Percentiles rank a stretch among this genome's conserved stretches.
phyloP scores from a whole-genome alignment of 2,329 filamentous ascomycete species.

The Pyricularia grisea region DNA sequence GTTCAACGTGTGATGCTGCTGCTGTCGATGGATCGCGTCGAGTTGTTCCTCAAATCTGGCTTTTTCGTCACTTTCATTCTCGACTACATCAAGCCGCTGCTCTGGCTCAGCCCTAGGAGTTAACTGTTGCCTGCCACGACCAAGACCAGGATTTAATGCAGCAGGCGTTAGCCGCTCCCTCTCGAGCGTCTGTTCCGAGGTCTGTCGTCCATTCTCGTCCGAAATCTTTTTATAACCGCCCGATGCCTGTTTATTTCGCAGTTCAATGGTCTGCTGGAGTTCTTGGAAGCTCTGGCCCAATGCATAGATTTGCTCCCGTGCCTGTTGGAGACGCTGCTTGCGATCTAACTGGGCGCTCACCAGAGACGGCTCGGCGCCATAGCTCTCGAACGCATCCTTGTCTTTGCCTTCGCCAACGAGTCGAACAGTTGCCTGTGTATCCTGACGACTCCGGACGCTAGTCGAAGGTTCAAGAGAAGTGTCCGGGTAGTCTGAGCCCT shows the following conservation, averaged over 20 bases:
- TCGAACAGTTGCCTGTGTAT: background rate
- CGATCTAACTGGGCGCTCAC: background rate
- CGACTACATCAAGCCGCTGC: background rate
- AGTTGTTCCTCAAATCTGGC: background rate
- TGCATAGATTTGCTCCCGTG: background rate
- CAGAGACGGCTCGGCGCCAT: background rate
- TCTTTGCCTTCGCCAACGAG: background rate
- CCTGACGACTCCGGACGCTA: background rate
- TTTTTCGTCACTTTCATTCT: background rate
- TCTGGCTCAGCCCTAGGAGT: background rate
- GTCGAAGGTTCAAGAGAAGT: background rate
- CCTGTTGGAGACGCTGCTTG: background rate
- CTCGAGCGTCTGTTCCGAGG: background rate
- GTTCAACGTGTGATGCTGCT: background rate
- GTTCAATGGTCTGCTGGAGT: background rate
- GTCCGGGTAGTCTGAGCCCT: background rate
- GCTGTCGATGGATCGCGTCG: background rate
- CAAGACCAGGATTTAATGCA: background rate
- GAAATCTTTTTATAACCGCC: background rate
- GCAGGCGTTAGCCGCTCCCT: background rate
- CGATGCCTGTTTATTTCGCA: background rate
- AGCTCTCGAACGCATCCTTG: background rate
- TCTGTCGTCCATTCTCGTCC: background rate
- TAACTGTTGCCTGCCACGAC: background rate
- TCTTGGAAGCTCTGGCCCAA: background rate